A percentile compares a stretch with the other conserved stretches of the same genome.
phyloP scores from a whole-genome alignment of 106 monocot genomes.

The Triglochin maritima region DNA sequence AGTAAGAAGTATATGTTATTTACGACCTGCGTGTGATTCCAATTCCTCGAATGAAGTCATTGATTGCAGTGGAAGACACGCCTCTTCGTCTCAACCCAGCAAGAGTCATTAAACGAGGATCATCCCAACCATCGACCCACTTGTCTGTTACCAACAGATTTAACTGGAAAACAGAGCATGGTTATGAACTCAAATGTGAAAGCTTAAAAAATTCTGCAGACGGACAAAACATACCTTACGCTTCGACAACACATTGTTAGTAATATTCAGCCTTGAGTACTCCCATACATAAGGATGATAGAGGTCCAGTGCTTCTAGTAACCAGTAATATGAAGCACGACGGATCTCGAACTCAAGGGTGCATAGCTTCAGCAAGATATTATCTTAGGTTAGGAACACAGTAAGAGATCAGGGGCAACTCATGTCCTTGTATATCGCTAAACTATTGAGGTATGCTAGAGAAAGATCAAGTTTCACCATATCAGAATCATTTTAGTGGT shows the following conservation, averaged over 20 bases:
- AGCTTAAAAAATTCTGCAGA: not conserved
- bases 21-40: slow-evolving; percentile 96
- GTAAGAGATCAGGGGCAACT: not conserved
- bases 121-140: slow-evolving; percentile 96
- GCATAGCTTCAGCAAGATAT: slow-evolving; percentile 44
- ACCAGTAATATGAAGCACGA: slow-evolving; percentile 95
- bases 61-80: slow-evolving; percentile 86
- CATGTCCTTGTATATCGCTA: no score
- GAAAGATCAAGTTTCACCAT: no score
- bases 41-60: slow-evolving; percentile 85
- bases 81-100: slow-evolving; percentile 87
- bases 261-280: slow-evolving; percentile 89
- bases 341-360: slow-evolving; percentile 98
- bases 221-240: slow-evolving; percentile 54
- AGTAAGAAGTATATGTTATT: not conserved
- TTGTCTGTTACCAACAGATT: slow-evolving; percentile 79
- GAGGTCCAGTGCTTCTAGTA: slow-evolving; percentile 56
- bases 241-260: slow-evolving; percentile 96
- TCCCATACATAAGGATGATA: slow-evolving; percentile 99
- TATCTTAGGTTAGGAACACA: not conserved
- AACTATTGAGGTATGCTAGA: no score
- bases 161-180: slow-evolving; percentile 36
- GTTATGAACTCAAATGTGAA: not conserved
- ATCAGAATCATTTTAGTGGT: no score
- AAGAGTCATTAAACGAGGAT: slow-evolving; percentile 86